Evolutionary conservation across 176 grass and related monocot genomes (phyloP).

Genomic region (Eleusine coracana): DNA sequence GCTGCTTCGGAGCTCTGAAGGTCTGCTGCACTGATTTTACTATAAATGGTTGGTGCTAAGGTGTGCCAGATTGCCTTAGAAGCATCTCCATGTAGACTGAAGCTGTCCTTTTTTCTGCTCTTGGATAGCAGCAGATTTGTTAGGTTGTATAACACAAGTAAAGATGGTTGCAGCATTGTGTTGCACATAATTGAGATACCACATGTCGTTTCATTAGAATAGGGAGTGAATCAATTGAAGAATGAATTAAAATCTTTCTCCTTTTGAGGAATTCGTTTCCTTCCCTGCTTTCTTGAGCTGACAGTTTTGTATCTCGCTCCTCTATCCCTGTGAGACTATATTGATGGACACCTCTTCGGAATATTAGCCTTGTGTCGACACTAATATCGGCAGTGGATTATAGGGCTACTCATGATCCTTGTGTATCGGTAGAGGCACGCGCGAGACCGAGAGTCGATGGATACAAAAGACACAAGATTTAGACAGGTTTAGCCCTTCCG

Average conservation of each 20-base stretch:
- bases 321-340: conserved; percentile 22
- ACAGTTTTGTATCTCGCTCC: background rate
- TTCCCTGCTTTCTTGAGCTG: background rate
- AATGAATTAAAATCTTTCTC: background rate
- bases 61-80: background rate
- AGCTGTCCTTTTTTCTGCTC: background rate
- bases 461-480: too few relatives aligned
- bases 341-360: background rate
- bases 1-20: background rate
- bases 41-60: background rate
- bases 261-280: background rate
- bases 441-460: too few relatives aligned
- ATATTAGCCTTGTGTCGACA: background rate
- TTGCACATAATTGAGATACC: conserved; percentile 9
- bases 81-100: conserved; percentile 9
- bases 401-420: too few relatives aligned
- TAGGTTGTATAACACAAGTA: conserved; percentile 22
- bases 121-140: conserved; percentile 1
- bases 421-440: too few relatives aligned
- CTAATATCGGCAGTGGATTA: too few relatives aligned
- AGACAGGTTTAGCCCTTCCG: too few relatives aligned
- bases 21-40: background rate
- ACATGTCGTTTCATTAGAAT: background rate
- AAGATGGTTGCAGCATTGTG: background rate
- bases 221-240: background rate